These are phyloP conservation scores for Septoria petroselini DNA, from an alignment of 2,329 filamentous ascomycete genomes.

Conservation along the genomic window DNA sequence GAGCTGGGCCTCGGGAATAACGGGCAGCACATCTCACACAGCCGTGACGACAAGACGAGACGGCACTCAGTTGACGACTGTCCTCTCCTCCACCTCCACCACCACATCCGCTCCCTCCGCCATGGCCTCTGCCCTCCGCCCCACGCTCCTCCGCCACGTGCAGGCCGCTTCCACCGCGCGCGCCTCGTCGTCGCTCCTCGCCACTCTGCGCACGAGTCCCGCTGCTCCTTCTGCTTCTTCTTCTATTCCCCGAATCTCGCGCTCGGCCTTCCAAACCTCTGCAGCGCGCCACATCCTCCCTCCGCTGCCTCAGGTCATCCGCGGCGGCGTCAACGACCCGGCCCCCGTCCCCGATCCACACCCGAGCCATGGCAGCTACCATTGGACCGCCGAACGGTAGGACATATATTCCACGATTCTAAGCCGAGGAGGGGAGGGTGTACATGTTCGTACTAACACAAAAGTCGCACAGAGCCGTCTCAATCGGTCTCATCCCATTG, in stretches of 20 bases:
- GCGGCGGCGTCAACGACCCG: conserved; percentile 74
- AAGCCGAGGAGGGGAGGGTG: too few relatives aligned
- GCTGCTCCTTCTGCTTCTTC: conserved; percentile 34
- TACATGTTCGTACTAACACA: conserved; percentile 14
- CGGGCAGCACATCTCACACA: conserved; percentile 8
- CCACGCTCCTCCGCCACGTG: conserved; percentile 50
- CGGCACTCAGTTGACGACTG: background rate
- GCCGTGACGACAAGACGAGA: conserved; percentile 10
- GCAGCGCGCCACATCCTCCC: conserved; percentile 73
- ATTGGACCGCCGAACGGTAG: conserved; percentile 93
- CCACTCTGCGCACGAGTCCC: conserved; percentile 37
- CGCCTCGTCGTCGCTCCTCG: conserved; percentile 35
- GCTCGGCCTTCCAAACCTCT: conserved; percentile 84
- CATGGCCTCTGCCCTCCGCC: conserved; percentile 55
- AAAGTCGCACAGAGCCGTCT: conserved; percentile 59
- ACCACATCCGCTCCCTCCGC: conserved; percentile 32
- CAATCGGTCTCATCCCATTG: conserved; percentile 77
- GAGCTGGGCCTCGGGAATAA: conserved; percentile 5
- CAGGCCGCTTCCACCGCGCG: conserved; percentile 43
- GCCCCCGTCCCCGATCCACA: conserved; percentile 68
- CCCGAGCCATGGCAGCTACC: conserved; percentile 88
- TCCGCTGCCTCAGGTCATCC: conserved; percentile 62
- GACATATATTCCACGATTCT: too few relatives aligned
- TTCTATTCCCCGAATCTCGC: conserved; percentile 43
- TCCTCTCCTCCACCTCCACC: conserved; percentile 8